Conservation (phyloP, 768 basidiomycete species). For the Strobilomyces echinocephalus region DNA sequence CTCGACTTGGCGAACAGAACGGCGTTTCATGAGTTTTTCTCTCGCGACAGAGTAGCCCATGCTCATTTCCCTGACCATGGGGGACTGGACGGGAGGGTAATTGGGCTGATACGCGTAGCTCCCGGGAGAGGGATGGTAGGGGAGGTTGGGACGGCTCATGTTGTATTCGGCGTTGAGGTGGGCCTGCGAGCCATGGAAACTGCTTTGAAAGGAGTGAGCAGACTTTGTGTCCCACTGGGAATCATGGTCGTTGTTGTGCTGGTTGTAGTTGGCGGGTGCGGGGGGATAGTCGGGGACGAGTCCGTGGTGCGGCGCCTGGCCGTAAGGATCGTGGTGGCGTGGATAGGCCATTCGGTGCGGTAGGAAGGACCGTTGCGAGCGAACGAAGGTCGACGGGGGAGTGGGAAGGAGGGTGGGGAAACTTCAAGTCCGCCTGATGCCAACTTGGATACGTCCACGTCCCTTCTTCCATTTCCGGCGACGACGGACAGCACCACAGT, state of each 20-base stretch:
- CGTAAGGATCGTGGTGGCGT: slow-evolving; percentile 47
- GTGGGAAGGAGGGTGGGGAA: not conserved
- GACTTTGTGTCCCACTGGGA: slow-evolving; percentile 49
- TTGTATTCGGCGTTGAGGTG: slow-evolving; percentile 64
- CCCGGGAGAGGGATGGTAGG: slow-evolving; percentile 40
- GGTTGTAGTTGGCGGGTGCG: slow-evolving; percentile 26
- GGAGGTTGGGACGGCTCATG: slow-evolving; percentile 44
- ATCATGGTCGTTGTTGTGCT: slow-evolving; percentile 44
- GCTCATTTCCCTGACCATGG: slow-evolving; percentile 44
- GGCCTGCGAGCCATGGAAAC: slow-evolving; percentile 60
- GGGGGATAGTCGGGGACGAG: slow-evolving; percentile 37
- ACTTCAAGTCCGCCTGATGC: slow-evolving; percentile 14
- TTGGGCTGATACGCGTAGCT: slow-evolving; percentile 44
- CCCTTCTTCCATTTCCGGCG: not conserved
- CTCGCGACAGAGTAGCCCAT: slow-evolving; percentile 62
- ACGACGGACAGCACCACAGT: not conserved
- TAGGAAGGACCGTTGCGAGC: not conserved
- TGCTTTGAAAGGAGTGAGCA: slow-evolving; percentile 57
- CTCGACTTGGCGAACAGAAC: slow-evolving; percentile 74
- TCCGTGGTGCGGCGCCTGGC: slow-evolving; percentile 29
- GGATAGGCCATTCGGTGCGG: slow-evolving; percentile 53
- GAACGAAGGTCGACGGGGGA: not conserved
- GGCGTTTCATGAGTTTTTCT: slow-evolving; percentile 79
- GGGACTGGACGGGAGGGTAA: slow-evolving; percentile 58
- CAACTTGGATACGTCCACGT: not conserved